A percentile compares a stretch with the other conserved stretches of the same genome.
phyloP scores from a whole-genome alignment of 768 basidiomycete genomes.

The Clitopilus passeckerianus region DNA sequence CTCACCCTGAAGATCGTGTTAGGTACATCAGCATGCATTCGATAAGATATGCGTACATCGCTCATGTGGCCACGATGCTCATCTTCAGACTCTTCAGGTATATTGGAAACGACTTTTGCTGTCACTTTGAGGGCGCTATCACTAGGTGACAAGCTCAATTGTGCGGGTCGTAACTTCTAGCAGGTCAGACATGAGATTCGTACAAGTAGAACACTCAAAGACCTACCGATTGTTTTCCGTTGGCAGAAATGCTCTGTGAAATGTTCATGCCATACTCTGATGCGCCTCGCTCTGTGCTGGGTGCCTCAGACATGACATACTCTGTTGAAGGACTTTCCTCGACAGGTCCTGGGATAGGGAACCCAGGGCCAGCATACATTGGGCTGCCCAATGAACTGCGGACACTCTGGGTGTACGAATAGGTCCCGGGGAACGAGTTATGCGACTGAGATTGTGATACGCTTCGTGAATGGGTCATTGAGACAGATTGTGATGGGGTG shows the following conservation, averaged over 20 bases:
- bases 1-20: constrained; percentile 39
- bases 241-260: not conserved
- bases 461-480: constrained; percentile 34
- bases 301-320: constrained; percentile 4
- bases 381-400: constrained; percentile 43
- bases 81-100: constrained; percentile 43
- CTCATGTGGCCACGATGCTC: constrained; percentile 45
- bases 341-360: not conserved
- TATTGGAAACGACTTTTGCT: constrained; percentile 29
- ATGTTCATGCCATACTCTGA: constrained; percentile 8
- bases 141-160: constrained; percentile 54
- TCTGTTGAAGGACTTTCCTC: not conserved
- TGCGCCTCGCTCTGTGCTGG: not conserved
- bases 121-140: constrained; percentile 49
- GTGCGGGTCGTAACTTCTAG: constrained; percentile 43
- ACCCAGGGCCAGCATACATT: constrained; percentile 7
- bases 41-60: constrained; percentile 45
- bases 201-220: not conserved
- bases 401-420: constrained; percentile 24
- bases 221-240: constrained; percentile 19
- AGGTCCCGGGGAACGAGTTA: constrained; percentile 36
- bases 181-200: too few relatives aligned
- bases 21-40: not conserved
- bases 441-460: constrained; percentile 41
- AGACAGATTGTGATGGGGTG: constrained; percentile 24